Conservation (phyloP, 352 stramenopile species). For the Pythium dissimile region DNA sequence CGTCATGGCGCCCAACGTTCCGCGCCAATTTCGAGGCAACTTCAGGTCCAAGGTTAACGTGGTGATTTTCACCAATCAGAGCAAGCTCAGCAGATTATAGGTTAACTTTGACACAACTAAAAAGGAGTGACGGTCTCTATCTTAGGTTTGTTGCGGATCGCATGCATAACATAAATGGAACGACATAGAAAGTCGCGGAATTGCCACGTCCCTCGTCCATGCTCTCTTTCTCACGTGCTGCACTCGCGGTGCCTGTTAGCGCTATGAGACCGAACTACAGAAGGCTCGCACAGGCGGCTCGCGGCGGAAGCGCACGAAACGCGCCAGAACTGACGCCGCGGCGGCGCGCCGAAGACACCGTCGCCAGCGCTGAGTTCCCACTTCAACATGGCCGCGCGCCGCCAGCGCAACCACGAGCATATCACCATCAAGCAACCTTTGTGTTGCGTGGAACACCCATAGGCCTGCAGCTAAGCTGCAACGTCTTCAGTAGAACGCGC, state of each 20-base stretch:
- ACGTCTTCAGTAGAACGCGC: too few relatives aligned
- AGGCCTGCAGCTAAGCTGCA: too few relatives aligned
- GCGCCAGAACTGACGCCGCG: neutral
- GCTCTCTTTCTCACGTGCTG: neutral
- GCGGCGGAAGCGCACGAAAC: neutral
- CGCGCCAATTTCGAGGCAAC: too few relatives aligned
- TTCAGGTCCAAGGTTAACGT: neutral
- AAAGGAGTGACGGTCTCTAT: neutral
- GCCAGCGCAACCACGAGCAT: neutral
- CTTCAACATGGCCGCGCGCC: neutral
- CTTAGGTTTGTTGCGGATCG: neutral
- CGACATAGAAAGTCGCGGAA: neutral
- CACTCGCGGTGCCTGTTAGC: neutral
- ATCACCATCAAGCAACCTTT: neutral
- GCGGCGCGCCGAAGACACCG: neutral
- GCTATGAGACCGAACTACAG: too few relatives aligned
- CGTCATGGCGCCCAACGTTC: too few relatives aligned
- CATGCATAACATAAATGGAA: constrained; percentile 2
- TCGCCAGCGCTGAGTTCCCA: neutral
- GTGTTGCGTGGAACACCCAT: neutral
- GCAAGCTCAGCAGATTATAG: neutral
- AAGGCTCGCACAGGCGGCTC: neutral
- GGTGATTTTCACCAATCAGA: neutral
- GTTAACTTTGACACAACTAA: neutral
- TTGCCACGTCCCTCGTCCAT: neutral